Conservation (phyloP, 2,329 filamentous ascomycete genomes). For the Botrytis sinoallii region DNA sequence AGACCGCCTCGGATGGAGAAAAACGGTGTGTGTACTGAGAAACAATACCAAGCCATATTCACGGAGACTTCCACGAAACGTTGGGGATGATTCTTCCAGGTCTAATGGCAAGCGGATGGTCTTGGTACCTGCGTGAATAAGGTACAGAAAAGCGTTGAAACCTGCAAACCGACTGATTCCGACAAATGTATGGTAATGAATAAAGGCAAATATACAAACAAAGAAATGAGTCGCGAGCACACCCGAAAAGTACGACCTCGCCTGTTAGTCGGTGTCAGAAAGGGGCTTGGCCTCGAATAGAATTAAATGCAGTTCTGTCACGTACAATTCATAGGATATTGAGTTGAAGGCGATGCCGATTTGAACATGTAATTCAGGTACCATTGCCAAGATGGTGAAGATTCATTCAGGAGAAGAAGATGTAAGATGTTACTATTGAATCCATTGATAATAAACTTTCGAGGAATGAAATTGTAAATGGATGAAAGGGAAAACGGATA, state of each 20-base stretch:
- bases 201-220: background rate
- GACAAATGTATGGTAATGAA: background rate
- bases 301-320: background rate
- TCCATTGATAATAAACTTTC: background rate
- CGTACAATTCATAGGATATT: background rate
- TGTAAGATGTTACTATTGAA: background rate
- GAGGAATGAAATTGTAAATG: background rate
- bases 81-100: background rate
- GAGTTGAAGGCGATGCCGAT: background rate
- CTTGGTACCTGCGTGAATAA: background rate
- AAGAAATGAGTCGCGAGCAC: background rate
- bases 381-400: background rate
- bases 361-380: background rate
- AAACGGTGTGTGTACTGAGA: background rate
- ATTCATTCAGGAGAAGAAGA: background rate
- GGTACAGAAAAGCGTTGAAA: background rate
- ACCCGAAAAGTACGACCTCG: background rate
- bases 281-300: slow-evolving; percentile 7
- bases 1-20: background rate
- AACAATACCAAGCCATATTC: background rate
- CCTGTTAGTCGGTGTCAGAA: slow-evolving; percentile 2
- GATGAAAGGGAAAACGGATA: background rate
- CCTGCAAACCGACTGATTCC: background rate
- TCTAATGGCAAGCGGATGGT: background rate
- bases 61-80: slow-evolving; percentile 9